These are phyloP conservation scores for Wilhelminamyces savonicus DNA, from an alignment of 805 yeast species.

Conservation along the genomic window DNA sequence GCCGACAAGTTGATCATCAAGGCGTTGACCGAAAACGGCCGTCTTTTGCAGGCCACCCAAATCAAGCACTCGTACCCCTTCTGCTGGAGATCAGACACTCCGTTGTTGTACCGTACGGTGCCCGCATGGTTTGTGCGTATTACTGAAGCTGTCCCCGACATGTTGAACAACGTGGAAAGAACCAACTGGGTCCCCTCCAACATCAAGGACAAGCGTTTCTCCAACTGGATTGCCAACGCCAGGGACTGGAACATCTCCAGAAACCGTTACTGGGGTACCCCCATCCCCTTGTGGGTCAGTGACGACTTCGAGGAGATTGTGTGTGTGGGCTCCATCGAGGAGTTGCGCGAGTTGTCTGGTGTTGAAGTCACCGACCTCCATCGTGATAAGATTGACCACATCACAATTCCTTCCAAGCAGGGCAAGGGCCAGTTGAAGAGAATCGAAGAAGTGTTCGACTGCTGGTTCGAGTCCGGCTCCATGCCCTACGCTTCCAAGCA, in stretches of 20 bases:
- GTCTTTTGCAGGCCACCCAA: conserved; percentile 71
- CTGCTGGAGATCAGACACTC: conserved; percentile 99
- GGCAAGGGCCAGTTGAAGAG: conserved; percentile 88
- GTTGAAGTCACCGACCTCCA: conserved; percentile 82
- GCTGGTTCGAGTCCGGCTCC: conserved; percentile 99
- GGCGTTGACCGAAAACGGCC: conserved; percentile 70
- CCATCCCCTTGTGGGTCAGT: conserved; percentile 95
- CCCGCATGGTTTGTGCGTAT: conserved; percentile 99
- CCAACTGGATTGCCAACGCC: conserved; percentile 98
- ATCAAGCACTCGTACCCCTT: conserved; percentile 95
- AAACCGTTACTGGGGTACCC: conserved; percentile 99
- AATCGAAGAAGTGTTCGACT: conserved; percentile 96
- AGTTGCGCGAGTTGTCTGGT: conserved; percentile 82
- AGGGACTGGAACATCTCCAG: conserved; percentile 99
- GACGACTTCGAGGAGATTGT: conserved; percentile 91
- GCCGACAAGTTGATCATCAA: conserved; percentile 92
- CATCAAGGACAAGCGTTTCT: conserved; percentile 91
- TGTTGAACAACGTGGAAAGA: conserved; percentile 76
- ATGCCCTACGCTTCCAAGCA: conserved; percentile 98
- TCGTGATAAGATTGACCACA: conserved; percentile 85
- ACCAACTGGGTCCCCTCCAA: conserved; percentile 93
- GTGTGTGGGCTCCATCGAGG: conserved; percentile 87
- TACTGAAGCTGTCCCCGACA: conserved; percentile 78
- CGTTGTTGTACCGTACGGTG: conserved; percentile 89
- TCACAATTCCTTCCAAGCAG: conserved; percentile 85